Evolutionary conservation across 2,329 filamentous ascomycete species (phyloP).

Genomic region (Aureobasidium zeae): DNA sequence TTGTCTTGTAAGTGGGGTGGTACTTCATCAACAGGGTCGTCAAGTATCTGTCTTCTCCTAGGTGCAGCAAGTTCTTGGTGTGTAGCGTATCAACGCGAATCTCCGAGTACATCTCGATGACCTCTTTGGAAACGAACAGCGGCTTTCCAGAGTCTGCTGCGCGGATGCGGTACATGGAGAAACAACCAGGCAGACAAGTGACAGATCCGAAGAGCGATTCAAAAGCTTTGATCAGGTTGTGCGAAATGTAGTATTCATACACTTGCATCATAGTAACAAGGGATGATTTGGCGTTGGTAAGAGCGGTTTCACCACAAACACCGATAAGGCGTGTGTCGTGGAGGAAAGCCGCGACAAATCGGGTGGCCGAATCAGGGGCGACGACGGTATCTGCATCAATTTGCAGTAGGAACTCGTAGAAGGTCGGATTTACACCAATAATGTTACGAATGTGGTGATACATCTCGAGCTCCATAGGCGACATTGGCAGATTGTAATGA

Average conservation of each 20-base stretch:
- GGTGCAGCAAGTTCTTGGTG: conserved; percentile 95
- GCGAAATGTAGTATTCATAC: conserved; percentile 99
- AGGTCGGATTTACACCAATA: conserved; percentile 95
- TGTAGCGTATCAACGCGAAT: conserved; percentile 96
- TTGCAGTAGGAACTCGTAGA: conserved; percentile 94
- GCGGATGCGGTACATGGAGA: conserved; percentile 97
- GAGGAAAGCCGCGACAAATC: conserved; percentile 84
- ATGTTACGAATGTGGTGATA: conserved; percentile 98
- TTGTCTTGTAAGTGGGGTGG: conserved; percentile 93
- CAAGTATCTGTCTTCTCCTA: conserved; percentile 95
- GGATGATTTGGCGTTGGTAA: conserved; percentile 87
- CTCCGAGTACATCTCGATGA: conserved; percentile 78
- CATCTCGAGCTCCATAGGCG: conserved; percentile 91
- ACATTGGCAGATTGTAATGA: conserved; percentile 96
- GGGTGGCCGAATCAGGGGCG: conserved; percentile 76
- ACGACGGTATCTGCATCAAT: conserved; percentile 98
- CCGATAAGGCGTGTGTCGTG: conserved; percentile 90
- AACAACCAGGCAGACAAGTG: conserved; percentile 96
- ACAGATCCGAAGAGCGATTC: conserved; percentile 95
- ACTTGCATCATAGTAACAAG: conserved; percentile 99
- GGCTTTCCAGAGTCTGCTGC: conserved; percentile 92
- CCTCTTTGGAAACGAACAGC: conserved; percentile 86
- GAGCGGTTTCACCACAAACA: conserved; percentile 85
- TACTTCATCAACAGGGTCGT: conserved; percentile 90
- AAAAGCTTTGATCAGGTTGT: conserved; percentile 94